phyloP scores from a whole-genome alignment of 2,329 filamentous ascomycete genomes.

The Aspergillus sp. region DNA sequence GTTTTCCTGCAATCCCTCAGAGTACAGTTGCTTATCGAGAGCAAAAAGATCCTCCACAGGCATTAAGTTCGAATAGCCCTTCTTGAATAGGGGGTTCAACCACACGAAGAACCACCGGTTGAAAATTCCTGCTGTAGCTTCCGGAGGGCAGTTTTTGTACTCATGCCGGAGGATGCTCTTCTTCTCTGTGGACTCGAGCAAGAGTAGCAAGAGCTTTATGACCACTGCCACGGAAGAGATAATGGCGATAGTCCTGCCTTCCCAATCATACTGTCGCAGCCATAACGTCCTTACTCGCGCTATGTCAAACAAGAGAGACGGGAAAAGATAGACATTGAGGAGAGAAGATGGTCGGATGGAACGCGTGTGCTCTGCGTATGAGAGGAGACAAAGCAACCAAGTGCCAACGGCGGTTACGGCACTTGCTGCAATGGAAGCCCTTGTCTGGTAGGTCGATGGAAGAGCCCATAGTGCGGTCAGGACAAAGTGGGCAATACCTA shows the following conservation, averaged over 20 bases:
- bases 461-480: conserved; percentile 30
- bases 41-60: conserved; percentile 36
- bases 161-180: conserved; percentile 29
- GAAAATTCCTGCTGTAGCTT: conserved; percentile 45
- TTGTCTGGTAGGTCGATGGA: conserved; percentile 21
- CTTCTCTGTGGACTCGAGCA: conserved; percentile 41
- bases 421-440: conserved; percentile 26
- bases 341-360: conserved; percentile 39
- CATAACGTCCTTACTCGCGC: conserved; percentile 38
- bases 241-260: conserved; percentile 31
- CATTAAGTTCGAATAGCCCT: conserved; percentile 39
- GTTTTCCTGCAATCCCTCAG: conserved; percentile 29
- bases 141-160: conserved; percentile 36
- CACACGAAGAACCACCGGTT: conserved; percentile 44
- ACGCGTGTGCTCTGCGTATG: conserved; percentile 40
- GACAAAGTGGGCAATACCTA: conserved; percentile 27
- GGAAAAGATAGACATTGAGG: conserved; percentile 39
- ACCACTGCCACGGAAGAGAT: conserved; percentile 34
- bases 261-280: conserved; percentile 21
- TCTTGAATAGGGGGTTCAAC: conserved; percentile 44
- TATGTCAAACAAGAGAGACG: conserved; percentile 39
- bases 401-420: conserved; percentile 20
- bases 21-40: conserved; percentile 38
- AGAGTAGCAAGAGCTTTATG: conserved; percentile 35
- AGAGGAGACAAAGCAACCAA: conserved; percentile 30